These are phyloP conservation scores for Ambispora gerdemannii DNA, from an alignment of 192 early-diverging fungal species.

Conservation along the genomic window DNA sequence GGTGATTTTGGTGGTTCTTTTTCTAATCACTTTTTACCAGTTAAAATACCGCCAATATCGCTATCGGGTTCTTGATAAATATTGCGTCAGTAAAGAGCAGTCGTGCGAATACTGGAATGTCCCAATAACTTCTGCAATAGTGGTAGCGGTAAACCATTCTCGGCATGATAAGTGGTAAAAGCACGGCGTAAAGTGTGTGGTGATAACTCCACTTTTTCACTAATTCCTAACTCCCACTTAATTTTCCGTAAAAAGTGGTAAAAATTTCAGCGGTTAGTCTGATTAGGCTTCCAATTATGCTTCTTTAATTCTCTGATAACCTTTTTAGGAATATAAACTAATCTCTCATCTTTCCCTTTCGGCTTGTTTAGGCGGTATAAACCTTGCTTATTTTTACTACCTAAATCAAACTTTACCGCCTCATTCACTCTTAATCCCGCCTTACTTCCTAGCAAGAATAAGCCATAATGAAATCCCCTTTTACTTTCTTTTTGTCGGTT, in stretches of 20 bases:
- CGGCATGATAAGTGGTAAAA: constrained; percentile 4
- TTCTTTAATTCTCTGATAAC: constrained; percentile 6
- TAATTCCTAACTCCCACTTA: not conserved
- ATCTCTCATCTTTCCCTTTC: not conserved
- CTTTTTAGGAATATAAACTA: not conserved
- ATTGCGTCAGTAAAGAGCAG: not conserved
- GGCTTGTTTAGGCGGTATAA: not conserved
- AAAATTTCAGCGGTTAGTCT: constrained; percentile 18
- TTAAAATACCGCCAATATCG: not conserved
- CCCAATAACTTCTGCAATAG: not conserved
- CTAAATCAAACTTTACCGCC: constrained; percentile 5
- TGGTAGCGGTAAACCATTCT: not conserved
- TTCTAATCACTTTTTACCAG: constrained; percentile 9
- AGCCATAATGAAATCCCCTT: not conserved
- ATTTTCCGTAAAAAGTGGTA: no score
- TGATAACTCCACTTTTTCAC: not conserved
- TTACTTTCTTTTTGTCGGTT: not conserved
- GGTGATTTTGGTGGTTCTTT: not conserved
- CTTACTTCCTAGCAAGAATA: not conserved
- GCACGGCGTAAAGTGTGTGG: not conserved
- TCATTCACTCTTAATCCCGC: not conserved
- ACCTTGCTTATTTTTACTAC: not conserved
- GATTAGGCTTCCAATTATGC: constrained; percentile 4
- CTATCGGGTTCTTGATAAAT: not conserved
- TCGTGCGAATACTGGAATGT: not conserved